A percentile compares a stretch with the other conserved stretches of the same genome.
phyloP scores from a whole-genome alignment of 2,329 filamentous ascomycete species.

The Hymenoscyphus linearis region DNA sequence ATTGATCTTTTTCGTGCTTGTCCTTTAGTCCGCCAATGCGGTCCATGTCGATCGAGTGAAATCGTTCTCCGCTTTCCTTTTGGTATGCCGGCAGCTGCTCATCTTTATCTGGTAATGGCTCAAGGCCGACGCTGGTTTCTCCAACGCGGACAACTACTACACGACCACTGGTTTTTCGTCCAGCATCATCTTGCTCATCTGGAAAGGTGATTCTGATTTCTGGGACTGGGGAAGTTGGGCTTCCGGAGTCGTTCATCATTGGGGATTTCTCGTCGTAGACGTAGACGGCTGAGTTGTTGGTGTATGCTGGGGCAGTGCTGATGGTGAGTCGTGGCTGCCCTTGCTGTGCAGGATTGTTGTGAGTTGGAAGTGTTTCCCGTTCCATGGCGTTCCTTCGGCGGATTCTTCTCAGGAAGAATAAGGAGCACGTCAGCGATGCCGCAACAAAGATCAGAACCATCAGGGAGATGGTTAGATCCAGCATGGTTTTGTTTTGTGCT shows the following conservation, averaged over 20 bases:
- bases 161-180: constrained; percentile 75
- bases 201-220: constrained; percentile 99
- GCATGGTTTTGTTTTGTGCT: constrained; percentile 52
- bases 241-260: constrained; percentile 69
- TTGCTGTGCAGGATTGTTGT: constrained; percentile 45
- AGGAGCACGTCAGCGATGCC: constrained; percentile 59
- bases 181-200: constrained; percentile 83
- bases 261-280: constrained; percentile 76
- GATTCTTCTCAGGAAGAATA: constrained; percentile 69
- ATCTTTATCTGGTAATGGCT: constrained; percentile 67
- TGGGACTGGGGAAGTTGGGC: constrained; percentile 77
- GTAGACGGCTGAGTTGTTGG: constrained; percentile 63
- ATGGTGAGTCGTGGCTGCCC: constrained; percentile 52
- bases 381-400: constrained; percentile 42
- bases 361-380: constrained; percentile 59
- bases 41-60: constrained; percentile 92
- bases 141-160: constrained; percentile 90
- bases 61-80: constrained; percentile 70
- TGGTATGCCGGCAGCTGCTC: constrained; percentile 83
- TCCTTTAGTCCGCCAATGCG: constrained; percentile 92
- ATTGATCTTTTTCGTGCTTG: constrained; percentile 45
- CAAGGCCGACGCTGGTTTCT: constrained; percentile 80
- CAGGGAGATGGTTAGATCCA: constrained; percentile 74
- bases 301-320: constrained; percentile 37
- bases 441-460: constrained; percentile 72